Evolutionary conservation across 1,284 basidiomycete species (phyloP).

Genomic region (Heterobasidion irregulare): DNA sequence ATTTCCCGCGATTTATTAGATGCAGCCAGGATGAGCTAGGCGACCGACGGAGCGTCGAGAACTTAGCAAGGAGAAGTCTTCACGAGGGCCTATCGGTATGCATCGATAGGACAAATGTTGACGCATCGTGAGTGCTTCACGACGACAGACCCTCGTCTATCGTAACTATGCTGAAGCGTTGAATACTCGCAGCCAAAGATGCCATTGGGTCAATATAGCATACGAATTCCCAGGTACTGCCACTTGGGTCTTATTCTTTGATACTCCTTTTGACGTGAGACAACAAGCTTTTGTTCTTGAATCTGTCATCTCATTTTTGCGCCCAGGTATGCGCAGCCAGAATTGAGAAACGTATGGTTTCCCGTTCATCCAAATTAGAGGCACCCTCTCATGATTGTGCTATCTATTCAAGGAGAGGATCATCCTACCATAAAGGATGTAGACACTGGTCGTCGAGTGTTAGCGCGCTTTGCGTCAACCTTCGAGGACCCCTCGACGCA

Average conservation of each 20-base stretch:
- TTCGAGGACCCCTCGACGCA: slow-evolving; percentile 41
- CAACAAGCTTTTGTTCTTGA: not conserved
- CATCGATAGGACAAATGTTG: slow-evolving; percentile 67
- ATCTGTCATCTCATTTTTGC: not conserved
- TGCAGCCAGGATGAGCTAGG: slow-evolving; percentile 68
- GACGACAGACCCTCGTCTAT: not conserved
- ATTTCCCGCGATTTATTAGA: slow-evolving; percentile 49
- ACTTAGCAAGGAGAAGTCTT: slow-evolving; percentile 40
- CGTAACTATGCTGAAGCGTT: not conserved
- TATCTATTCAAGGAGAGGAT: slow-evolving; percentile 36
- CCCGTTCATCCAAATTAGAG: not conserved
- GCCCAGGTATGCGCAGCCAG: slow-evolving; percentile 44
- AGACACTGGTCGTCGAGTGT: slow-evolving; percentile 44
- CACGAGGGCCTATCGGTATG: slow-evolving; percentile 53
- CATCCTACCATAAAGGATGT: slow-evolving; percentile 64
- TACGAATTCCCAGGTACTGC: slow-evolving; percentile 48
- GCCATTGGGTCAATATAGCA: slow-evolving; percentile 64
- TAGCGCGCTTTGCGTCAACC: slow-evolving; percentile 51
- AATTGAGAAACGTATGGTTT: slow-evolving; percentile 31
- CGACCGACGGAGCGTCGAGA: slow-evolving; percentile 48
- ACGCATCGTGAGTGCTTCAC: slow-evolving; percentile 40
- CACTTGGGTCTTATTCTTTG: slow-evolving; percentile 65
- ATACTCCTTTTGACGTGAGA: slow-evolving; percentile 64
- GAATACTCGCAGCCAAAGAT: slow-evolving; percentile 41
- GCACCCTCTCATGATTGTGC: not conserved